phyloP scores from a whole-genome alignment of 495 filamentous ascomycete species.

The Xylaria curta region DNA sequence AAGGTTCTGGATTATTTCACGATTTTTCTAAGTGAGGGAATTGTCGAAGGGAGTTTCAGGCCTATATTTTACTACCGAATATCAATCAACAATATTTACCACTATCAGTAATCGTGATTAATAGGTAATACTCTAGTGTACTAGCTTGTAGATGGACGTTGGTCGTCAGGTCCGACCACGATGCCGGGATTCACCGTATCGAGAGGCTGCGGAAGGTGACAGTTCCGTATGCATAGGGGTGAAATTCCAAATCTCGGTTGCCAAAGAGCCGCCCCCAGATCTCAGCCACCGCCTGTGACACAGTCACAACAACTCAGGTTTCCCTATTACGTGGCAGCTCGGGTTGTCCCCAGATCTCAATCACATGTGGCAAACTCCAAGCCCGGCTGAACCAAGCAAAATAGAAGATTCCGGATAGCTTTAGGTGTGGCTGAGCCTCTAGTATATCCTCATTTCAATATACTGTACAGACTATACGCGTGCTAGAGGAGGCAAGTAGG shows the following conservation, averaged over 20 bases:
- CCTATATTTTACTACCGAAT: no score
- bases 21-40: background rate
- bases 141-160: background rate
- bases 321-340: background rate
- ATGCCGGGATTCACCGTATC: background rate
- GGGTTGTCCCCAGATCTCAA: background rate
- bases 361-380: slow-evolving; percentile 19
- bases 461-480: no score
- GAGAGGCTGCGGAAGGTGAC: background rate
- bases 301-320: background rate
- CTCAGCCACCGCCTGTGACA: slow-evolving; percentile 25
- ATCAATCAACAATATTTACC: no score
- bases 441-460: background rate
- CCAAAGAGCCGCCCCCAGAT: background rate
- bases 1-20: background rate
- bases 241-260: slow-evolving; percentile 9
- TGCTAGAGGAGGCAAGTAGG: background rate
- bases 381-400: background rate
- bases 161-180: background rate
- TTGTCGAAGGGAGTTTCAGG: background rate
- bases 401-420: background rate
- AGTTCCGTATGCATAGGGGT: background rate
- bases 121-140: no score
- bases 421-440: background rate
- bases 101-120: no score